phyloP scores from a whole-genome alignment of 768 basidiomycete genomes.

The Tephrocybe sp. region DNA sequence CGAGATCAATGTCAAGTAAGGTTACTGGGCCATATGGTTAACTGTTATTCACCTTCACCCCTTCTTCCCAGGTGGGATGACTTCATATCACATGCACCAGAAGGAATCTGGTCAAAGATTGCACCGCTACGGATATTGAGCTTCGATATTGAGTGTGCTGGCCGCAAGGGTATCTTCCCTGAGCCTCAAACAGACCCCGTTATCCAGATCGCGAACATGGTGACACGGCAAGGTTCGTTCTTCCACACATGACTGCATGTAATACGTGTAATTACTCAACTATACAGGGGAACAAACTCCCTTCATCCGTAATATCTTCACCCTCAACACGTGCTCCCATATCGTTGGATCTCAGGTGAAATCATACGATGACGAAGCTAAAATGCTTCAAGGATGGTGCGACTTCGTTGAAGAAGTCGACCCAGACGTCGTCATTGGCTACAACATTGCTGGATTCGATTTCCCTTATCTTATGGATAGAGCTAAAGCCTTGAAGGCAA shows the following conservation, averaged over 20 bases:
- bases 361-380: constrained; percentile 70
- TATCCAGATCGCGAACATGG: constrained; percentile 99
- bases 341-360: constrained; percentile 98
- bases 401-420: constrained; percentile 89
- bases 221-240: constrained; percentile 87
- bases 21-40: not conserved
- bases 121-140: constrained; percentile 93
- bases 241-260: not conserved
- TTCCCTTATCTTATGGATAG: constrained; percentile 95
- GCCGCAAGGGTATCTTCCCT: constrained; percentile 95
- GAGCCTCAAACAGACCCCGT: constrained; percentile 90
- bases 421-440: constrained; percentile 95
- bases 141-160: constrained; percentile 99
- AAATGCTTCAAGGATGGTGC: constrained; percentile 82
- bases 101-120: constrained; percentile 88
- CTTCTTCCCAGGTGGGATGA: constrained; percentile 62
- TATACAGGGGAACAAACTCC: constrained; percentile 81
- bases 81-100: constrained; percentile 89
- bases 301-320: constrained; percentile 96
- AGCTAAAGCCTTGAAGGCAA: constrained; percentile 75
- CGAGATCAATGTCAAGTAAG: constrained; percentile 77
- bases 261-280: constrained; percentile 3
- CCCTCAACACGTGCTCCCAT: constrained; percentile 89
- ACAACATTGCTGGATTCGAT: constrained; percentile 94
- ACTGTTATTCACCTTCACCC: constrained; percentile 5